Conservation (phyloP, 2,329 filamentous ascomycete genomes). For the Colletotrichum salicis region DNA sequence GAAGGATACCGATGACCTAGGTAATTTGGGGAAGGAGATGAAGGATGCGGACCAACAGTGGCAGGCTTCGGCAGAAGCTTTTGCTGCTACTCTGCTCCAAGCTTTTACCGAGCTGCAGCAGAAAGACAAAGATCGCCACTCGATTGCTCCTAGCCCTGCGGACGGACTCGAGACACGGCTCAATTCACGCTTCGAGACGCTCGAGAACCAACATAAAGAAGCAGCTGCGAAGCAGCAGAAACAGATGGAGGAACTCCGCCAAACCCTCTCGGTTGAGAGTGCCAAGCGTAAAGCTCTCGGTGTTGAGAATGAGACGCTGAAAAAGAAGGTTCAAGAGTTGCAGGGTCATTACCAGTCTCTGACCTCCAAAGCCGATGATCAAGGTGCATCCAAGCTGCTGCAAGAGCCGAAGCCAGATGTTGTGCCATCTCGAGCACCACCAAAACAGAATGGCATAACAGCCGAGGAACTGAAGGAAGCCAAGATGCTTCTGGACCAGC, state of each 20-base stretch:
- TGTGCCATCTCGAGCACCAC: not conserved
- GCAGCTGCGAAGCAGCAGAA: conserved; percentile 32
- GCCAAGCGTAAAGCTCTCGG: conserved; percentile 8
- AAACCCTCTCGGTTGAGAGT: conserved; percentile 1
- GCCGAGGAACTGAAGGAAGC: not conserved
- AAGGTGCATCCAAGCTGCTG: conserved; percentile 5
- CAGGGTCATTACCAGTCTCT: conserved; percentile 1
- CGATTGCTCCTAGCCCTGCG: not conserved
- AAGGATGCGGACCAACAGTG: not conserved
- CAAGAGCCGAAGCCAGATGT: not conserved
- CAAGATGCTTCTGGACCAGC: conserved; percentile 1
- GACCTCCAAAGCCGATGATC: not conserved
- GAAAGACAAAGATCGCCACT: not conserved
- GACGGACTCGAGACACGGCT: not conserved
- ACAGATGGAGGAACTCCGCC: conserved; percentile 17
- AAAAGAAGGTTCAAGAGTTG: conserved; percentile 9
- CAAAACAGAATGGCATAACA: not conserved
- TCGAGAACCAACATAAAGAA: conserved; percentile 25
- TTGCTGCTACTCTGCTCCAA: conserved; percentile 16
- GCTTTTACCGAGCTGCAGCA: conserved; percentile 4
- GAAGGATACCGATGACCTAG: conserved; percentile 15
- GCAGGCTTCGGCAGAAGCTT: not conserved
- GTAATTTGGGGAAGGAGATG: conserved; percentile 1
- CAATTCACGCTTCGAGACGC: conserved; percentile 19
- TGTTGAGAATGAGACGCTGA: conserved; percentile 24